Conservation (phyloP, 805 yeast genomes). For the Henningerozyma blattae region DNA sequence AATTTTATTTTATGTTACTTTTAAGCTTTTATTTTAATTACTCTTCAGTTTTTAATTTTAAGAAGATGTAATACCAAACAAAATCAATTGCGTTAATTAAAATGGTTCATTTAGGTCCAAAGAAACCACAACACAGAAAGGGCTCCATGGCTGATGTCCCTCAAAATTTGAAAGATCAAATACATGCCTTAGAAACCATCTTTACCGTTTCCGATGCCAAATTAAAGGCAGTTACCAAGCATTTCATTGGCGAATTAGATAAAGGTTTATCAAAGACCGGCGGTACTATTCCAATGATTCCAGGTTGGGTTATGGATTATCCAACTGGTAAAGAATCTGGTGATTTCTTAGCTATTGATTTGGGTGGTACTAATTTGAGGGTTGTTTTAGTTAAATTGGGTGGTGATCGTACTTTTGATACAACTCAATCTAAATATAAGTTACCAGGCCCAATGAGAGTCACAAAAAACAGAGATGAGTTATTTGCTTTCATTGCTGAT, state of each 20-base stretch:
- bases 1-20: too few species aligned
- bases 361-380: conserved; percentile 95
- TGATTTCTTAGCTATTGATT: conserved; percentile 81
- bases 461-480: conserved; percentile 52
- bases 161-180: conserved; percentile 42
- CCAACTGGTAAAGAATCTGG: conserved; percentile 92
- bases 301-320: conserved; percentile 89
- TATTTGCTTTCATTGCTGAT: conserved; percentile 80
- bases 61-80: background rate
- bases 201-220: conserved; percentile 52
- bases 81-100: conserved; percentile 4
- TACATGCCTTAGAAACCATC: conserved; percentile 43
- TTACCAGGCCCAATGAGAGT: conserved; percentile 72
- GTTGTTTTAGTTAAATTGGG: conserved; percentile 77
- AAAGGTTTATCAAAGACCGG: conserved; percentile 69
- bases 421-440: conserved; percentile 74
- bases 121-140: conserved; percentile 69
- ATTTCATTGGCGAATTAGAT: conserved; percentile 66
- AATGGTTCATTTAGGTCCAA: conserved; percentile 82
- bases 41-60: background rate
- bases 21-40: too few species aligned
- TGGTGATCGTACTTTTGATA: conserved; percentile 77
- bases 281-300: conserved; percentile 92
- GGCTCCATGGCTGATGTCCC: conserved; percentile 61
- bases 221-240: conserved; percentile 56